Conservation (phyloP, 495 filamentous ascomycete genomes). For the Physcia stellaris region DNA sequence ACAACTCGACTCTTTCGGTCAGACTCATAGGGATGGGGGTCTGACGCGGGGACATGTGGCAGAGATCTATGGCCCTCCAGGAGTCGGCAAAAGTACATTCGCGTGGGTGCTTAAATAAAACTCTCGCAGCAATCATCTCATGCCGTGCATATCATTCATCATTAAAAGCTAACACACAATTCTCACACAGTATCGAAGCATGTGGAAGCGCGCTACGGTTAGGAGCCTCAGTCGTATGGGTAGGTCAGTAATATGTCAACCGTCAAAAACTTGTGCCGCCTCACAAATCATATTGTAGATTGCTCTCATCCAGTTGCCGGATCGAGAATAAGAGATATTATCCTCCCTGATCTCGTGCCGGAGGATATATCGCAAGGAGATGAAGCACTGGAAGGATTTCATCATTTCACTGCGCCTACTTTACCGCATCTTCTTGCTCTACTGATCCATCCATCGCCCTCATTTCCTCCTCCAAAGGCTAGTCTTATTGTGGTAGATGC, state of each 20-base stretch:
- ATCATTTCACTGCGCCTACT: conserved; percentile 34
- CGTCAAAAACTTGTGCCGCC: background rate
- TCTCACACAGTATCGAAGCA: conserved; percentile 46
- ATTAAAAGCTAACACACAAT: background rate
- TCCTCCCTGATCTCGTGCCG: conserved; percentile 8
- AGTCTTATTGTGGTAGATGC: conserved; percentile 64
- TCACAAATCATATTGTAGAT: conserved; percentile 24
- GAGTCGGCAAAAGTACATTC: conserved; percentile 74
- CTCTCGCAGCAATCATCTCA: too few relatives aligned
- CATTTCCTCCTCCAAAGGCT: conserved; percentile 45
- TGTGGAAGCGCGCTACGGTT: conserved; percentile 47
- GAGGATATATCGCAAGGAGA: background rate
- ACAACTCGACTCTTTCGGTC: background rate
- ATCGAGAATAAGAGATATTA: conserved; percentile 25
- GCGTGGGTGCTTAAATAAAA: conserved; percentile 43
- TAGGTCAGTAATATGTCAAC: conserved; percentile 45
- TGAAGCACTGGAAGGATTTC: conserved; percentile 22
- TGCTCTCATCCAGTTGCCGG: conserved; percentile 32
- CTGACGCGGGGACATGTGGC: conserved; percentile 66
- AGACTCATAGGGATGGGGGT: conserved; percentile 26
- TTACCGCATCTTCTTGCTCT: conserved; percentile 69
- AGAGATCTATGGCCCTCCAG: conserved; percentile 82
- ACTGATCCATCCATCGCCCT: conserved; percentile 43
- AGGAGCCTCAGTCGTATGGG: conserved; percentile 64
- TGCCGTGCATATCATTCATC: too few relatives aligned